phyloP scores from a whole-genome alignment of 176 grass and related monocot genomes.

The Elaeis guineensis region DNA sequence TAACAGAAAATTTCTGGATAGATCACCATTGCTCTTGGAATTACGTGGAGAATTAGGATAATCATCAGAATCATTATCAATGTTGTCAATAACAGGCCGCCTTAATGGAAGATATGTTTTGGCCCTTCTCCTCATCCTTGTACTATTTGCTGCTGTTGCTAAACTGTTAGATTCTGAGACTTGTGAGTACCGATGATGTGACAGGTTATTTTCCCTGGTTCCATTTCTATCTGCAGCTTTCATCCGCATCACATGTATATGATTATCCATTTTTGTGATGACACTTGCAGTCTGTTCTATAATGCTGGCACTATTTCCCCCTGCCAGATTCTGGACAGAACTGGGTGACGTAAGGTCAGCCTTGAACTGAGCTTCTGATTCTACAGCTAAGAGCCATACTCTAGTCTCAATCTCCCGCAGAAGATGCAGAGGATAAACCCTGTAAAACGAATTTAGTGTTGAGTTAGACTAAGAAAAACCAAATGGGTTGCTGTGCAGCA shows the following conservation, averaged over 20 bases:
- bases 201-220: conserved; percentile 32
- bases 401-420: conserved; percentile 93
- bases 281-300: conserved; percentile 92
- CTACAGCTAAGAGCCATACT: conserved; percentile 95
- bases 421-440: conserved; percentile 92
- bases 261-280: conserved; percentile 83
- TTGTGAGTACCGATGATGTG: conserved; percentile 30
- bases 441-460: conserved; percentile 27
- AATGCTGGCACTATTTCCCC: conserved; percentile 49
- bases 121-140: conserved; percentile 57
- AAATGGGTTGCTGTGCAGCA: conserved; percentile 7
- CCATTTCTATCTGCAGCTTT: conserved; percentile 57
- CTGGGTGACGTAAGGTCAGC: conserved; percentile 38
- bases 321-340: conserved; percentile 49
- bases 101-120: conserved; percentile 53
- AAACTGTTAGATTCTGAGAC: conserved; percentile 35
- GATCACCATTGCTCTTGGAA: conserved; percentile 36
- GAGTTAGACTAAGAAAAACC: conserved; percentile 13
- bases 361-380: conserved; percentile 73
- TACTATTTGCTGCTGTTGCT: conserved; percentile 39
- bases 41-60: conserved; percentile 20
- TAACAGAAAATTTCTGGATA: conserved; percentile 38
- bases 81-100: conserved; percentile 36
- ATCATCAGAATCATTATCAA: conserved; percentile 56
- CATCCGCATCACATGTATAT: conserved; percentile 54